Conservation (phyloP, 768 basidiomycete genomes). For the Tricholoma flavovirens region DNA sequence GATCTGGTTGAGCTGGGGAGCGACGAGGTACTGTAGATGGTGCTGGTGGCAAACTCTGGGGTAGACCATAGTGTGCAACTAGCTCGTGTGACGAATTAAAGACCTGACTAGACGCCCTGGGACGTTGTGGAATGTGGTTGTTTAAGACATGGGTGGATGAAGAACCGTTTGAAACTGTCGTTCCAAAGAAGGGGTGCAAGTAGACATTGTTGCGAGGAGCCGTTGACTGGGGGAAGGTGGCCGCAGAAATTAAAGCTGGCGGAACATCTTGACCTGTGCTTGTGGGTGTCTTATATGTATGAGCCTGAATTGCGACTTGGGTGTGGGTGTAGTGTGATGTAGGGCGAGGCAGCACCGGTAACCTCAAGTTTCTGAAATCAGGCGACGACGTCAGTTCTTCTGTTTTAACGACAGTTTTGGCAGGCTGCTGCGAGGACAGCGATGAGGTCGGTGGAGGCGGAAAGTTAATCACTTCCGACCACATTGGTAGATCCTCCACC, state of each 20-base stretch:
- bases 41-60: slow-evolving; percentile 61
- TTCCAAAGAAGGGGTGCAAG: slow-evolving; percentile 39
- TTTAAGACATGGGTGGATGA: slow-evolving; percentile 56
- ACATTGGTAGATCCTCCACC: slow-evolving; percentile 5
- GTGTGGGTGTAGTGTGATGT: slow-evolving; percentile 20
- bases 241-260: slow-evolving; percentile 42
- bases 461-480: slow-evolving; percentile 6
- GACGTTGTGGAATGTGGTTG: slow-evolving; percentile 44
- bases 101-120: slow-evolving; percentile 59
- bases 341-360: slow-evolving; percentile 42
- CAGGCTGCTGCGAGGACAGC: background rate
- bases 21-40: slow-evolving; percentile 54
- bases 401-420: slow-evolving; percentile 22
- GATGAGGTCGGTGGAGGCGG: background rate
- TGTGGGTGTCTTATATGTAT: slow-evolving; percentile 27
- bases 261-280: slow-evolving; percentile 43
- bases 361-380: slow-evolving; percentile 52
- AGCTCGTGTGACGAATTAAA: slow-evolving; percentile 63
- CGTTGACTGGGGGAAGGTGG: slow-evolving; percentile 34
- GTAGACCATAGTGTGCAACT: slow-evolving; percentile 76
- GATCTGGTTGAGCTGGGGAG: slow-evolving; percentile 34
- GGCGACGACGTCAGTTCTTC: slow-evolving; percentile 47
- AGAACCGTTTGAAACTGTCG: slow-evolving; percentile 46
- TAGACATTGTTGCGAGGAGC: slow-evolving; percentile 36
- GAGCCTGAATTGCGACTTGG: slow-evolving; percentile 48